Evolutionary conservation across 2,329 filamentous ascomycete genomes (phyloP), one percentile per base, ranked within the genome.

Genomic region (Ceratocystis destructans): DNA sequence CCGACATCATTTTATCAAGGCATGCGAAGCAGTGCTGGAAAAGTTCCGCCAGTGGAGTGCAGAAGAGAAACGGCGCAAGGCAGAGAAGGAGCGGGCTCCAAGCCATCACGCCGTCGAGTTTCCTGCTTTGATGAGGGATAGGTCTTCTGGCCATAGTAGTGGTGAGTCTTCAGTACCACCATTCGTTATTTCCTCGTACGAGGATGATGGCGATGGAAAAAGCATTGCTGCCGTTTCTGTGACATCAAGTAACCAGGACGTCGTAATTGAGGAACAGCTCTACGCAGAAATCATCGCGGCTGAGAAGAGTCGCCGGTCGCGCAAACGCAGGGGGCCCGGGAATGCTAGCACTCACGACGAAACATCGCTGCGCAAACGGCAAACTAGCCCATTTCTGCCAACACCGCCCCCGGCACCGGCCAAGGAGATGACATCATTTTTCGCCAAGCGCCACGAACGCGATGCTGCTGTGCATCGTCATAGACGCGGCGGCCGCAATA

Each of bases 21-120:
- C 95, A 68, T 92, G 95, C 67, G 82, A 90, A 69, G 82, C 82
- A 0, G 86, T 97, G 37, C 80, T 97, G 22, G 85, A 90, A 69
- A 97, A 96, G 73, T 97, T 96, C 73, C 83, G 86, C 63, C 79
- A 83, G 65, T 97, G 92, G 92, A 91, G 87, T 69, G 83, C 92
- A 69, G 90, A 96, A 73, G 94, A 99, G 75, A 95, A 92, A 77
- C 84, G 87, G 55, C 80, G 89, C 68, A 90, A 90, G 75, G 77
- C 84, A 2, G 87, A 90, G 71, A 89, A 86, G 72, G 90, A 93
- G 68, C 86, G 85, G 65, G 72, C 69, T 8, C 67, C 75, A 3
- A 75, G 73, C 7, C 73, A 75, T 61, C 71, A 73, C 37, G 71
- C 71, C 12, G 73, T 61, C 8, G 61, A 64, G 17, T 67, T 67